phyloP scores from a whole-genome alignment of 2,329 filamentous ascomycete genomes.

The Fusarium odoratissimum region DNA sequence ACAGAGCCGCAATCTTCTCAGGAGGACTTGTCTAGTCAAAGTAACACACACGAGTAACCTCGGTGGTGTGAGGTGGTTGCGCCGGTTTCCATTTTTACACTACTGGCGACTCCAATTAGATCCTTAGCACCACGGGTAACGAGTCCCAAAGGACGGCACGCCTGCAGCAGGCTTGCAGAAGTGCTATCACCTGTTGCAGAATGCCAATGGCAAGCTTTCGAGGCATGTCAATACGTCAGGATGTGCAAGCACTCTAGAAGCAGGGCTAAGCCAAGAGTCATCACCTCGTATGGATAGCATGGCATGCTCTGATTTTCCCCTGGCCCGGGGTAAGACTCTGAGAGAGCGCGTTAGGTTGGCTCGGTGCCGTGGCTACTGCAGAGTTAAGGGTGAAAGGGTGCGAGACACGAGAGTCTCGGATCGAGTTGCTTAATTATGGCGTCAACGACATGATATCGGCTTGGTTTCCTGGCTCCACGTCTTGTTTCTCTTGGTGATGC shows the following conservation, averaged over 20 bases:
- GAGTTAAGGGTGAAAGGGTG: constrained; percentile 33
- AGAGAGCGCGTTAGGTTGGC: constrained; percentile 27
- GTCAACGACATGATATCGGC: constrained; percentile 26
- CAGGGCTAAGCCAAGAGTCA: constrained; percentile 17
- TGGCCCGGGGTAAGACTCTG: constrained; percentile 11
- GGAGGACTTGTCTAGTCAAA: constrained; percentile 6
- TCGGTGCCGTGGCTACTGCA: constrained; percentile 23
- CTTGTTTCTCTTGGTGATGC: constrained; percentile 34
- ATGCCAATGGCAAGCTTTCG: constrained; percentile 23
- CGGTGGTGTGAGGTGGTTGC: not conserved
- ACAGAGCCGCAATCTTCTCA: constrained; percentile 30
- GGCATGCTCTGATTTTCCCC: constrained; percentile 7
- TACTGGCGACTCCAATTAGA: constrained; percentile 18
- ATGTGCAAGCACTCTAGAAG: constrained; percentile 43
- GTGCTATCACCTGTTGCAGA: constrained; percentile 29
- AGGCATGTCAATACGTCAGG: constrained; percentile 19
- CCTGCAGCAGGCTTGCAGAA: constrained; percentile 37
- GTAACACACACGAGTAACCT: constrained; percentile 5
- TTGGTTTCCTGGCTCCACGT: constrained; percentile 12
- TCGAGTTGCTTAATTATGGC: constrained; percentile 31
- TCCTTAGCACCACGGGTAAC: constrained; percentile 24
- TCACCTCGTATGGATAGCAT: constrained; percentile 9
- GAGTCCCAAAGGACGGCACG: constrained; percentile 23
- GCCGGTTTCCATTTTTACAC: constrained; percentile 20
- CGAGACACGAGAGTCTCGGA: constrained; percentile 39